Conservation (phyloP, 495 filamentous ascomycete species). For the Hyaloscypha hepaticicola region DNA sequence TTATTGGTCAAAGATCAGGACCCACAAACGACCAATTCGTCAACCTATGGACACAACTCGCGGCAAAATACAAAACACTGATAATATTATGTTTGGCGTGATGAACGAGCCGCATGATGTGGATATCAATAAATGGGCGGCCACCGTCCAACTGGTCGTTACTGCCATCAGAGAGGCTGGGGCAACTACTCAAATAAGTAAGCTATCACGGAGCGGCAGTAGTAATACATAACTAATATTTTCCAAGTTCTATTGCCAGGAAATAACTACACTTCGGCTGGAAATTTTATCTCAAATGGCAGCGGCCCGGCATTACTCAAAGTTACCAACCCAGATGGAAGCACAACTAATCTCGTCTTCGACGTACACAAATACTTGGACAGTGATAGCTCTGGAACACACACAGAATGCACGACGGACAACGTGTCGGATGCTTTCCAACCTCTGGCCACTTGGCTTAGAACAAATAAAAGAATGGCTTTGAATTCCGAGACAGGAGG, state of each 20-base stretch:
- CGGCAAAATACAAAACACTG: conserved; percentile 50
- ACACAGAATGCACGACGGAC: conserved; percentile 50
- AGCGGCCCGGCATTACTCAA: conserved; percentile 46
- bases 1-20: conserved; percentile 56
- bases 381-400: conserved; percentile 53
- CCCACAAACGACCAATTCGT: conserved; percentile 56
- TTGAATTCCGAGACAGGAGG: conserved; percentile 57
- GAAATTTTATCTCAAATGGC: conserved; percentile 43
- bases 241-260: conserved; percentile 35
- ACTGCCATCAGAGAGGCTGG: conserved; percentile 58
- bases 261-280: conserved; percentile 49
- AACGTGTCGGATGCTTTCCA: conserved; percentile 48
- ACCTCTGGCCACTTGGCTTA: conserved; percentile 47
- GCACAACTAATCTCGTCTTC: conserved; percentile 52
- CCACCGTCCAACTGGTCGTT: conserved; percentile 54
- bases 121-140: conserved; percentile 42
- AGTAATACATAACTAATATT: not conserved
- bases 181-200: conserved; percentile 54
- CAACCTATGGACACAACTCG: conserved; percentile 52
- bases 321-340: conserved; percentile 55
- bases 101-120: conserved; percentile 61
- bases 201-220: conserved; percentile 34
- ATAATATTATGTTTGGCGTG: conserved; percentile 56
- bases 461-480: conserved; percentile 48
- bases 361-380: conserved; percentile 61